A percentile compares a stretch with the other conserved stretches of the same genome.
phyloP scores from a whole-genome alignment of 805 yeast species.

The Candida stauntonica region DNA sequence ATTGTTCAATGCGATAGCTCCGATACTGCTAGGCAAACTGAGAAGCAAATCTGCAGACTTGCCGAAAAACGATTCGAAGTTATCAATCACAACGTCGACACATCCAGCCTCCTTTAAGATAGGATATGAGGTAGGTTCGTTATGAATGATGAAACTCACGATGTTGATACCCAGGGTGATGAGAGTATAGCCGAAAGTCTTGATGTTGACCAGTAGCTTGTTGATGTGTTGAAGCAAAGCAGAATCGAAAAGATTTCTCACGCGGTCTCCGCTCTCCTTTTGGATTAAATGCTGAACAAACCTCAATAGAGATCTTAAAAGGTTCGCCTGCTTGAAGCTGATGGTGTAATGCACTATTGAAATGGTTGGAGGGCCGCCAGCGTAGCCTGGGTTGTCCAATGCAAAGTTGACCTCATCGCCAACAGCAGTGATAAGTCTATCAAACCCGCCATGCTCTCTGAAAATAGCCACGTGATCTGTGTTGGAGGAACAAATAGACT shows the following conservation, averaged over 20 bases:
- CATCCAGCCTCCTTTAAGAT: slow-evolving; percentile 75
- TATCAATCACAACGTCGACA: slow-evolving; percentile 57
- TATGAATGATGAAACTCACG: slow-evolving; percentile 69
- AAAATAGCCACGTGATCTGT: slow-evolving; percentile 56
- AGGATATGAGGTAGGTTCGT: slow-evolving; percentile 85
- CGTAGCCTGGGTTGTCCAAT: slow-evolving; percentile 50
- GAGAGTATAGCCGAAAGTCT: slow-evolving; percentile 62
- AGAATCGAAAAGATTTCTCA: slow-evolving; percentile 83
- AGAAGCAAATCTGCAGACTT: slow-evolving; percentile 55
- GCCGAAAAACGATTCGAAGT: slow-evolving; percentile 51
- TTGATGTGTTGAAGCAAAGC: slow-evolving; percentile 62
- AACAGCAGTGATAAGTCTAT: slow-evolving; percentile 52
- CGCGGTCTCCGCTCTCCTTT: slow-evolving; percentile 77
- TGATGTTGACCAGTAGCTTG: slow-evolving; percentile 50
- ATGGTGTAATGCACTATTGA: slow-evolving; percentile 48
- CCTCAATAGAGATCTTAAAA: slow-evolving; percentile 56
- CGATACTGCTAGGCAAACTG: slow-evolving; percentile 68
- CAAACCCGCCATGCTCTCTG: slow-evolving; percentile 63
- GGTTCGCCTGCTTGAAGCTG: slow-evolving; percentile 55
- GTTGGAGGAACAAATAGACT: slow-evolving; percentile 35
- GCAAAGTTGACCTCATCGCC: slow-evolving; percentile 64
- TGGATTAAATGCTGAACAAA: slow-evolving; percentile 60
- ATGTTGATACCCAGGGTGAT: slow-evolving; percentile 58
- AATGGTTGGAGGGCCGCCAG: slow-evolving; percentile 54
- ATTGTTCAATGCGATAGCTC: slow-evolving; percentile 75